Conservation (phyloP, 139 green algal genomes). For the Bryopsis sp. region DNA sequence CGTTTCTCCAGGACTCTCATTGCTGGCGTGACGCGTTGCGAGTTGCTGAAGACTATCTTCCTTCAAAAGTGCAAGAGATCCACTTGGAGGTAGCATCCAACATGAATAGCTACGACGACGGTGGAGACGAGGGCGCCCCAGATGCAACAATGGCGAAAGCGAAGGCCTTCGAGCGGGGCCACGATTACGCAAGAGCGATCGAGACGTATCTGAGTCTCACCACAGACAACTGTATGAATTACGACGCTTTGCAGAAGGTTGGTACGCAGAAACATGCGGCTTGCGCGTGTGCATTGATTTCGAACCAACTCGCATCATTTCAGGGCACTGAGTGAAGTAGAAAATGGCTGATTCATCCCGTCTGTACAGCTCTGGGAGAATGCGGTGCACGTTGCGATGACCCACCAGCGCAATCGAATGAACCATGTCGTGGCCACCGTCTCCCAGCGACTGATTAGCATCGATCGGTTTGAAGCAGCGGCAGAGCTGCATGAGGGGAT, state of each 20-base stretch:
- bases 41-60: constrained; percentile 67
- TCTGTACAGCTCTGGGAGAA: constrained; percentile 30
- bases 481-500: constrained; percentile 53
- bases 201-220: constrained; percentile 64
- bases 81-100: constrained; percentile 27
- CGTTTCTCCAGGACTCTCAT: background rate
- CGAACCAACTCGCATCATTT: too few species aligned
- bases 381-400: constrained; percentile 54
- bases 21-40: constrained; percentile 67
- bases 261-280: too few species aligned
- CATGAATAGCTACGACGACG: background rate
- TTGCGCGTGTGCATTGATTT: too few species aligned
- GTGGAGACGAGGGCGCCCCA: background rate
- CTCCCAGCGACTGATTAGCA: constrained; percentile 37
- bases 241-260: constrained; percentile 44
- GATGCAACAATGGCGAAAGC: constrained; percentile 30
- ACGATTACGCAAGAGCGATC: constrained; percentile 63
- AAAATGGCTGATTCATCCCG: background rate
- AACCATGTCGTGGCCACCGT: constrained; percentile 52
- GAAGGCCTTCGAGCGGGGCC: constrained; percentile 41
- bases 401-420: constrained; percentile 47
- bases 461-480: constrained; percentile 43
- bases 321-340: background rate
- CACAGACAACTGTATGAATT: constrained; percentile 29
- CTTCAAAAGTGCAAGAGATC: constrained; percentile 44